Evolutionary conservation across 148 eudicot genomes (phyloP).

Genomic region (Polygonum aviculare): DNA sequence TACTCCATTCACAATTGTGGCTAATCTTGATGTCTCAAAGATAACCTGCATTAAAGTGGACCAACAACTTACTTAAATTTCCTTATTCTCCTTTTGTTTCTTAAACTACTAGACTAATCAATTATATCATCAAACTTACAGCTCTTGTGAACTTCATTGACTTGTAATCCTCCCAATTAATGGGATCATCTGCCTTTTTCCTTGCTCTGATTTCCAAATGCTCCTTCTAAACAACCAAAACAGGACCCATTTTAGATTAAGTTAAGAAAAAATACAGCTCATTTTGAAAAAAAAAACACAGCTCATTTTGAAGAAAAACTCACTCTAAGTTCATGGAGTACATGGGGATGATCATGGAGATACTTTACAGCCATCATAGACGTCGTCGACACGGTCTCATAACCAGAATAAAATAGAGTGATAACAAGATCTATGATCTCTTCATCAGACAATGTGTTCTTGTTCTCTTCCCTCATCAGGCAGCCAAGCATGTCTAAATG

Average conservation of each 20-base stretch:
- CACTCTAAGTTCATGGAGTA: conserved; percentile 79
- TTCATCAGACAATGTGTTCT: conserved; percentile 66
- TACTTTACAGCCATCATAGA: conserved; percentile 99
- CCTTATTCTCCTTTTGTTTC: background rate
- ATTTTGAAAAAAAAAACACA: background rate
- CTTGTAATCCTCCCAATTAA: conserved; percentile 78
- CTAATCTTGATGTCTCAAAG: conserved; percentile 91
- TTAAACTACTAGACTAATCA: background rate
- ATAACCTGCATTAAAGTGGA: conserved; percentile 53
- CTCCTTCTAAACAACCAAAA: conserved; percentile 45
- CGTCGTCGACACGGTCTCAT: conserved; percentile 96
- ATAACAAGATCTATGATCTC: conserved; percentile 94
- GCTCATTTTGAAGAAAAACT: conserved; percentile 14
- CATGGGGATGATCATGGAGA: conserved; percentile 95
- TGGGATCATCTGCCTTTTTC: conserved; percentile 69
- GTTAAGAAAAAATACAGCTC: background rate
- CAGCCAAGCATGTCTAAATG: conserved; percentile 63
- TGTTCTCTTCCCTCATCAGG: conserved; percentile 45
- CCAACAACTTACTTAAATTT: background rate
- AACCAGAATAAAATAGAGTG: conserved; percentile 90
- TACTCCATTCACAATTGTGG: conserved; percentile 96
- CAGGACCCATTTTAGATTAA: background rate
- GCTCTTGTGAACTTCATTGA: conserved; percentile 94
- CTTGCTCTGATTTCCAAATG: conserved; percentile 75
- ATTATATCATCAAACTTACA: conserved; percentile 29